Base-by-base conservation (phyloP, 768 basidiomycete species). In the Pulveroboletus frians region DNA sequence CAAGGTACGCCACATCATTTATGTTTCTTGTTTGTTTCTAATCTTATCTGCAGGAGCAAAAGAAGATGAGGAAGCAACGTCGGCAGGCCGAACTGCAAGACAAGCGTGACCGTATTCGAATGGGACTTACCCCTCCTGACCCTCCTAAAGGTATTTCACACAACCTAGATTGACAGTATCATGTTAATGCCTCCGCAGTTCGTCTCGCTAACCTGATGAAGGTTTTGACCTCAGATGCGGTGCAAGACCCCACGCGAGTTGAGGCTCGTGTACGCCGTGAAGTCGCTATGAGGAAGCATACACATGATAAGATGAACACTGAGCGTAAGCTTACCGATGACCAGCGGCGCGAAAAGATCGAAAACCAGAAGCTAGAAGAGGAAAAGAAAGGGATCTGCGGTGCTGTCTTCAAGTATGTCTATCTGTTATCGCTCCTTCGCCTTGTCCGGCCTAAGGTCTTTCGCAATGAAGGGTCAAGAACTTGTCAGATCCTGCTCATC, bases 171-270 rank as follows among this genome's bases (percentile, higher is more conserved):
- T 8, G 4, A 30, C 17, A 21, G 7, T 30, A 4, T 21, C 8
- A 38, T 34, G 5, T 34, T 52, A 17, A 40, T 11, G 23, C 3
- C 29, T 17, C 39, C 50, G 9, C 52, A 93, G 95, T 99, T 49
- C 91, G 92, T 26, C 75, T 99, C 52, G 81, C 89, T 36, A 99
- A 99, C 68, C 69, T 98, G 64, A 98, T 98, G 94, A 92, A 92
- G 63, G 96, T 99, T 14, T 75, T 99, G 23, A 97, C 96, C 0
- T 89, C 90, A 9, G 93, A 97, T 61, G 95, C 94, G 0, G 85
- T 99, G 21, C 89, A 92, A 78, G 96, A 98, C 65, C 96, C 96
- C 0, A 99, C 96, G 2, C 84, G 93, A 43, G 92, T 99, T 3
- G 96, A 99, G 67, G 95, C 95, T 5, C 86, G 91, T 29, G 94